Base-by-base conservation (phyloP, 208 protist genomes). In the Acanthamoeba pearcei region DNA sequence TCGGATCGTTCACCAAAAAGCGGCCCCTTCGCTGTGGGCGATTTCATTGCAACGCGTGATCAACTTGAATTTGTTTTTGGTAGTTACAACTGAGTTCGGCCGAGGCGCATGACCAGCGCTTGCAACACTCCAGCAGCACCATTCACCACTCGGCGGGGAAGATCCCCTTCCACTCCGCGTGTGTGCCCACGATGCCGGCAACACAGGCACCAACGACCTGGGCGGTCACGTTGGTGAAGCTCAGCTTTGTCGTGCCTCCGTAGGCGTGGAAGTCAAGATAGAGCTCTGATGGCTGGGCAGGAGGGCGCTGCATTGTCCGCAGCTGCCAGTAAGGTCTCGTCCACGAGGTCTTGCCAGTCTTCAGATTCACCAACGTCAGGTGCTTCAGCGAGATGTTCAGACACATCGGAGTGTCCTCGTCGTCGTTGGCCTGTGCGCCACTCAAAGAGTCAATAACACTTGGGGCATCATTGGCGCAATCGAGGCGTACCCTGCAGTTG, bases 181-280 rank as follows among this genome's bases (percentile, higher is more conserved):
- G 86, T 13, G 86, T 92, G 35, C 5, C 3, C 19, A 92, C 10
- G 57, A 92, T 53, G 60, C 29, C 86, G 32, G 53, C n/a, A 6
- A 51, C 6, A n/a, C n/a, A 51, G 29, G 49, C 42, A 27, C 66
- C 9, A 24, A 92, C 32, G n/a, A 55, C 29, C 46, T 92, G 74
- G 27, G 42, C 27, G 60, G 35, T 3, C 62, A 70, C 86, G 27
- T 32, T 32, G 35, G 5, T 15, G 10, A 64, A 55, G 86, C 1
- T 74, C 17, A 92, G 53, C 86, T 92, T 92, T 1, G 46, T 24
- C 6, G 62, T 51, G 1, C 86, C 86, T 9, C 86, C 86, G 32
- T 92, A 92, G n/a, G 74, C 86, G 49, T 32, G 70, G 60, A 92
- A 92, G n/a, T 92, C 86, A 1, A 92, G 66, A 13, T 32, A 9